These are phyloP conservation scores for Scolecobasidium constrictum DNA, from an alignment of 2,329 filamentous ascomycete genomes.

Conservation along the genomic window DNA sequence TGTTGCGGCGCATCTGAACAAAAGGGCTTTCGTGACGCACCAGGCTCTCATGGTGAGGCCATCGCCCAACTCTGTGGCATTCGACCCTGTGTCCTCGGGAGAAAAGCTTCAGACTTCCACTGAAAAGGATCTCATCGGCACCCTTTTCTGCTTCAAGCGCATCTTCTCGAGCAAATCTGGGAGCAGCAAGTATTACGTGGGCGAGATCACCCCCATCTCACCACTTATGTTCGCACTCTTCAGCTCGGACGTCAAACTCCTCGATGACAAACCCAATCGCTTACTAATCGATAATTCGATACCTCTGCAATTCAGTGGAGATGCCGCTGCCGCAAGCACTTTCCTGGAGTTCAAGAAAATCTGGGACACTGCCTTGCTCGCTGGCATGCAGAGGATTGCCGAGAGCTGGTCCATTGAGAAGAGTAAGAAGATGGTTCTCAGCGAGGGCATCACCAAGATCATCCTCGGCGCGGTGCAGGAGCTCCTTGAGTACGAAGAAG, in stretches of 20 bases:
- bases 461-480: not conserved
- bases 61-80: constrained; percentile 6
- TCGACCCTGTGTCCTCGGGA: constrained; percentile 10
- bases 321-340: not conserved
- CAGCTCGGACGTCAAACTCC: constrained; percentile 14
- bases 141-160: constrained; percentile 9
- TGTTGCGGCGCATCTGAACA: constrained; percentile 26
- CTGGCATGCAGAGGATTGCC: not conserved
- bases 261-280: constrained; percentile 1
- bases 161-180: constrained; percentile 10
- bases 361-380: constrained; percentile 3
- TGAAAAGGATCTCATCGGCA: constrained; percentile 7
- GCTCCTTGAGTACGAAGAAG: not conserved
- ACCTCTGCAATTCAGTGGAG: constrained; percentile 2
- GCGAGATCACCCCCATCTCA: constrained; percentile 17
- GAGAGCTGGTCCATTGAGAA: not conserved
- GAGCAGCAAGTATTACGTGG: constrained; percentile 13
- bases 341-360: constrained; percentile 7
- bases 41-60: constrained; percentile 12
- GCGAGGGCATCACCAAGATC: not conserved
- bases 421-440: not conserved
- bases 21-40: constrained; percentile 13
- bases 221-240: constrained; percentile 20
- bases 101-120: not conserved
- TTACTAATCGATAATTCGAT: constrained; percentile 8